Base-by-base conservation (phyloP, 139 green algal species). In the Closterium sp. region DNA sequence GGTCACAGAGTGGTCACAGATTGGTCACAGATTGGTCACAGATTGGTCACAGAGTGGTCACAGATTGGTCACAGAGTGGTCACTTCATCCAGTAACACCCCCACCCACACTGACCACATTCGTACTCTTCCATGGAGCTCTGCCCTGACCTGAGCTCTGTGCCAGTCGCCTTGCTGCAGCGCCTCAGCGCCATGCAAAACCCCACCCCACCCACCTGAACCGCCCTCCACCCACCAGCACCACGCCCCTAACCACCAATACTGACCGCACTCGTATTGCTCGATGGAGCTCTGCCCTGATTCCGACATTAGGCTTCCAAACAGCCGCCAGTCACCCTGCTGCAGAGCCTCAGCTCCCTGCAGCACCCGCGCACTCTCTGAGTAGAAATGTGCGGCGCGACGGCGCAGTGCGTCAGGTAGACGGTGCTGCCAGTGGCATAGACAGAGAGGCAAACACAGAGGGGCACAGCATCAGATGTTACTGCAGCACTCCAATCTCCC, bases 71-170 rank as follows among this genome's bases (percentile, higher is more conserved):
- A 3, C 32, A 38, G 32, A 38, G 3, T 3, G 2, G 2, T 38
- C 32, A 38, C n/a, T n/a, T 2, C 32, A 38, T 3, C 32, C 32
- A 38, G 32, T 3, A 38, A 3, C 32, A 38, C 32, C 32, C 32
- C 32, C 3, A 2, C 45, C 5, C 45, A 70, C 45, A 70, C 45
- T 70, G 10, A 94, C 91, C 91, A 21, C 91, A 94, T 7, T 95
- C 93, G 86, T 95, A 95, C 86, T 95, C 94, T 2, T 86, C 29
- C 1, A 95, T 95, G 29, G 92, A 95, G 31, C 92, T 95, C 24
- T 50, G 31, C 31, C 93, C 92, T 2, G 92, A 95, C n/a, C 9
- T 92, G 92, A 88, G 95, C 93, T 5, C 30, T 22, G 11, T 6
- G 19, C 38, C 93, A 31, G 34, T 38, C 2, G 32, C 32, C 2